Evolutionary conservation across 2,329 filamentous ascomycete species (phyloP).

Genomic region (Cercospora nicotianae): DNA sequence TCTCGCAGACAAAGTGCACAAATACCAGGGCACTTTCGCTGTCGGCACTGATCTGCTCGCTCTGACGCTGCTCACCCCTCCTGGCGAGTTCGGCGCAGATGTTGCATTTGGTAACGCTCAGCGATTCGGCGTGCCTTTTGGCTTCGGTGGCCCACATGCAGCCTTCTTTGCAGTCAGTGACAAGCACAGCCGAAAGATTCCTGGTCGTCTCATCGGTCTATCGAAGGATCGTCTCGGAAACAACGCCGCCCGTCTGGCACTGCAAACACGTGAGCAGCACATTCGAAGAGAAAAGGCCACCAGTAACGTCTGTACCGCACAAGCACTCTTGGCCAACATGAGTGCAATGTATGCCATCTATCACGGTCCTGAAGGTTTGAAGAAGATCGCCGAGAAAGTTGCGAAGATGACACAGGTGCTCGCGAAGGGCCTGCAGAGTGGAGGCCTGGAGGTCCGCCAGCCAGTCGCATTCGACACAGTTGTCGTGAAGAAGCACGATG

Average conservation of each 20-base stretch:
- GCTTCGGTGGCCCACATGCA: slow-evolving; percentile 91
- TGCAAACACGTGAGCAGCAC: slow-evolving; percentile 94
- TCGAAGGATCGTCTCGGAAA: slow-evolving; percentile 87
- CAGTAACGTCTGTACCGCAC: slow-evolving; percentile 95
- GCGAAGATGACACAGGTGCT: slow-evolving; percentile 70
- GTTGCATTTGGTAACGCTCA: slow-evolving; percentile 93
- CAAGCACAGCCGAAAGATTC: slow-evolving; percentile 91
- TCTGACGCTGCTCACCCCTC: slow-evolving; percentile 81
- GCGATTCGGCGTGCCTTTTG: slow-evolving; percentile 86
- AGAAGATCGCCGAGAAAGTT: slow-evolving; percentile 76
- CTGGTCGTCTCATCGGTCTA: slow-evolving; percentile 83
- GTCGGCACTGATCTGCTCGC: slow-evolving; percentile 88
- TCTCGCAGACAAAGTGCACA: slow-evolving; percentile 75
- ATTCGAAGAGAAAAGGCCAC: slow-evolving; percentile 95
- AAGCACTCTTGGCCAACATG: slow-evolving; percentile 93
- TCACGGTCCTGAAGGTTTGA: slow-evolving; percentile 81
- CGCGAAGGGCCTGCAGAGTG: slow-evolving; percentile 49
- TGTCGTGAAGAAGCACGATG: slow-evolving; percentile 56
- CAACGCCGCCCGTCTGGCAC: slow-evolving; percentile 75
- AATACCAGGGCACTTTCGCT: slow-evolving; percentile 74
- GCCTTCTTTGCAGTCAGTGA: slow-evolving; percentile 93
- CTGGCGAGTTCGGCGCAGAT: slow-evolving; percentile 91
- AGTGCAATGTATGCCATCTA: slow-evolving; percentile 92
- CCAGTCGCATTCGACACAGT: slow-evolving; percentile 73
- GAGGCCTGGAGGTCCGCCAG: slow-evolving; percentile 52